Evolutionary conservation across 352 stramenopile species (phyloP), one percentile per base, ranked within the genome.

Genomic region (Phytophthora tubulina): DNA sequence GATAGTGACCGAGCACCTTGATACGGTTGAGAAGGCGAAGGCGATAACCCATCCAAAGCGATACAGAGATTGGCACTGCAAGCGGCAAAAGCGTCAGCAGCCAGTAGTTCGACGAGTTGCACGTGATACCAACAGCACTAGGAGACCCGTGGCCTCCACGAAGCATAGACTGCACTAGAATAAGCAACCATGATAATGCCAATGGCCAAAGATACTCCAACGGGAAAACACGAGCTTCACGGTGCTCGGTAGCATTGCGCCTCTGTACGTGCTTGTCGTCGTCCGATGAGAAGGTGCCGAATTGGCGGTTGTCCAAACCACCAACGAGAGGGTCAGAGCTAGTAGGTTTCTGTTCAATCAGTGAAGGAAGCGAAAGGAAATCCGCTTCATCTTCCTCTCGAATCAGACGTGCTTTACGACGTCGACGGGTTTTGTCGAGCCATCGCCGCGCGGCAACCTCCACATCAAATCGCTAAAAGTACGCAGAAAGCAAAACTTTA

Each of bases 41-140:
- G 6, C 64, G 64, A 15, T 82, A 67, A 0, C 85, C 85, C 2
- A 92, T 78, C 21, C 64, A 75, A 14, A 81, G 62, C 13, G 76
- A 84, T 17, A 93, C 61, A 4, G 63, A 36, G 0, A 92, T 44
- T 9, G 97, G 89, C 32, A 92, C 72, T 6, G 68, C 49, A 0
- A 98, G 75, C 4, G 97, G 91, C n/a, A 95, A 14, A 0, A 89
- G 31, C 33, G 97, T 98, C 15, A 97, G 67, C 27, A 94, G 38
- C 97, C 97, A 99, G 78, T 99, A 99, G 8, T 69, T 48, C 14
- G 51, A 41, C 13, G 90, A 97, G 58, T 94, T 91, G 76, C 97
- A 99, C 10, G 80, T 53, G 39, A 99, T 90, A 46, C 97, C 97
- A 42, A 99, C 76, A 33, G 91, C 63, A 55, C 84, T 91, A 0